Percentiles rank a stretch among this genome's conserved stretches.
These are phyloP conservation scores for Mycena sp. DNA, from an alignment of 1,284 basidiomycete genomes.

Conservation along the genomic window DNA sequence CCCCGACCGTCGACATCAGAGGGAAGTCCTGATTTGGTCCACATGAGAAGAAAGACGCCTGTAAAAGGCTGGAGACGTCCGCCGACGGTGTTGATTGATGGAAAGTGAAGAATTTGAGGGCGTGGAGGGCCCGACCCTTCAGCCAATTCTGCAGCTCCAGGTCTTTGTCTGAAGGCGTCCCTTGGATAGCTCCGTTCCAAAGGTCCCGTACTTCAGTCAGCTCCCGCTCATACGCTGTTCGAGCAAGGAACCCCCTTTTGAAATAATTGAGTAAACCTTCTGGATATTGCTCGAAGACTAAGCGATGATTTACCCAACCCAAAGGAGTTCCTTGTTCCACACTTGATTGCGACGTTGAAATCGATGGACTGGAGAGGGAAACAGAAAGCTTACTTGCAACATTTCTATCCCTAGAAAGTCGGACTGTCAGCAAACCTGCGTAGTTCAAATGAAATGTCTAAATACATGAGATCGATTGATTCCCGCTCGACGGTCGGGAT, in stretches of 20 bases:
- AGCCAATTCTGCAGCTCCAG: conserved; percentile 63
- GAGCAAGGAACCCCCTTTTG: conserved; percentile 65
- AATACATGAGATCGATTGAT: conserved; percentile 89
- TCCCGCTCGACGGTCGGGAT: conserved; percentile 98
- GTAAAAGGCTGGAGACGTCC: conserved; percentile 84
- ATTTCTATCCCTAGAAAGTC: conserved; percentile 71
- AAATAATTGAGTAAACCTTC: too few species aligned
- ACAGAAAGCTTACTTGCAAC: conserved; percentile 65
- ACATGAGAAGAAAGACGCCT: conserved; percentile 87
- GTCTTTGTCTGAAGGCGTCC: conserved; percentile 44
- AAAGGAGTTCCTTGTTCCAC: conserved; percentile 91
- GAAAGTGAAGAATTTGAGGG: conserved; percentile 92
- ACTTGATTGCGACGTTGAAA: conserved; percentile 51
- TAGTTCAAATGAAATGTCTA: conserved; percentile 22
- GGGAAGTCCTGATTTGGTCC: conserved; percentile 63
- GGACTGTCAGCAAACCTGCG: conserved; percentile 30
- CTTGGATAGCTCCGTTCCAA: conserved; percentile 63
- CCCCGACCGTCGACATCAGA: conserved; percentile 85
- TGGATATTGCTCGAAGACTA: too few species aligned
- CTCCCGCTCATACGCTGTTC: conserved; percentile 84
- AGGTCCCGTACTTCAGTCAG: conserved; percentile 66
- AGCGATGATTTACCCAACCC: conserved; percentile 61
- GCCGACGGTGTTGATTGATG: conserved; percentile 88
- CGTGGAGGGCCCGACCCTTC: conserved; percentile 80
- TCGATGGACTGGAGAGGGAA: conserved; percentile 4